Evolutionary conservation across 257 asterid genomes (phyloP), one percentile per base, ranked within the genome.

Genomic region (Rauvolfia tetraphylla): DNA sequence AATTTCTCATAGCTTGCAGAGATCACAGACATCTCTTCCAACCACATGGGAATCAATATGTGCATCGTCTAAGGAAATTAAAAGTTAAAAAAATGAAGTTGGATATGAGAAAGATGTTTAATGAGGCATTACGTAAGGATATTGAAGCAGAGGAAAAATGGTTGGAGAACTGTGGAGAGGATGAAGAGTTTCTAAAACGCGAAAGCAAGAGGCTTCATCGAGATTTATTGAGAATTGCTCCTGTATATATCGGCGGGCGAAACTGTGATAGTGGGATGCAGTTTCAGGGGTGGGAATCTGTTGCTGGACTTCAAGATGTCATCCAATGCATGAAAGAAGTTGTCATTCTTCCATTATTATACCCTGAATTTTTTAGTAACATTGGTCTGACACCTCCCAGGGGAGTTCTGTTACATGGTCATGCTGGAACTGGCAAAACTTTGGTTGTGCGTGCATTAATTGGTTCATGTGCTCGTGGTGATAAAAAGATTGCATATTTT

Each of bases 391-490:
- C 90, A 41, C 99, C 99, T 80, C 99, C 99, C 67, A 90, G 98
- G 84, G 99, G 99, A 79, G 96, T 95, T 87, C 88, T 95, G 82
- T 86, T 95, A 85, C 99, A 95, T 83, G 99, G 99, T 80, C 86
- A 91, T 85, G 98, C 99, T 74, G 99, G 99, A 83, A 95, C 99
- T 46, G 99, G 99, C 63, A 95, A 95, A 87, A 95, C 99, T 53
- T 85, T 95, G 91, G 92, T 90, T 81, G 98, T 95, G 75, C 98
- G 99, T 72, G 98, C 98, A 17, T 88, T 95, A 71, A 95, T 95
- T 87, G 99, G 99, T 76, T 85, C 97, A 70, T 95, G 98, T 85
- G 96, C 99, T 80, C 96, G 93, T 68, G 98, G 99, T 62, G 98
- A 95, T 77, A 90, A 86, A 84, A 89, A 88, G 77, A 95, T 95